Evolutionary conservation across 1,139 yeast species (phyloP).

Genomic region (Candida tropicalis): DNA sequence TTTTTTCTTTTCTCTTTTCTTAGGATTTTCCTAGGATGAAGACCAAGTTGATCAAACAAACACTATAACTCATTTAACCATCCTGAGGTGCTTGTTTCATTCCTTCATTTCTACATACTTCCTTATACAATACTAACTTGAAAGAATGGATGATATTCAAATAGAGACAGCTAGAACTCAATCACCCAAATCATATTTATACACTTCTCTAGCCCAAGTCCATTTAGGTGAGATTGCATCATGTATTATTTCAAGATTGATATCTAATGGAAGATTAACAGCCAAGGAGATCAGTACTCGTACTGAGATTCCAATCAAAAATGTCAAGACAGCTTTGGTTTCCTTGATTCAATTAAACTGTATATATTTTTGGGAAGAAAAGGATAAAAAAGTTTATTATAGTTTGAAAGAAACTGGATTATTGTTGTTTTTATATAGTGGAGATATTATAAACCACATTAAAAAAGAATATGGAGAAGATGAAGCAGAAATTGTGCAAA

Average conservation of each 20-base stretch:
- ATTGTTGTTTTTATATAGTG: constrained; percentile 68
- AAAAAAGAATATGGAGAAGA: constrained; percentile 43
- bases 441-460: constrained; percentile 67
- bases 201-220: constrained; percentile 53
- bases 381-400: constrained; percentile 51
- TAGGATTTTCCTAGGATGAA: not conserved
- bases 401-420: constrained; percentile 67
- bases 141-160: constrained; percentile 18
- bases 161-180: constrained; percentile 40
- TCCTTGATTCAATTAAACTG: constrained; percentile 69
- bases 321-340: constrained; percentile 60
- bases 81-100: no score
- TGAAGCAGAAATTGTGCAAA: constrained; percentile 73
- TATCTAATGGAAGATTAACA: constrained; percentile 62
- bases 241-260: constrained; percentile 51
- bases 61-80: no score
- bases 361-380: constrained; percentile 55
- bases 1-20: not conserved
- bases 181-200: constrained; percentile 64
- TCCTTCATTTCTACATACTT: no score
- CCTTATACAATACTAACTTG: no score
- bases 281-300: constrained; percentile 48
- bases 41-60: not conserved
- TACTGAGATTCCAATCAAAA: constrained; percentile 42
- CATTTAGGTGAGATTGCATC: constrained; percentile 71